Evolutionary conservation across 2,329 filamentous ascomycete genomes (phyloP), one percentile per base, ranked within the genome.

Genomic region (Stemphylium vesicarium): DNA sequence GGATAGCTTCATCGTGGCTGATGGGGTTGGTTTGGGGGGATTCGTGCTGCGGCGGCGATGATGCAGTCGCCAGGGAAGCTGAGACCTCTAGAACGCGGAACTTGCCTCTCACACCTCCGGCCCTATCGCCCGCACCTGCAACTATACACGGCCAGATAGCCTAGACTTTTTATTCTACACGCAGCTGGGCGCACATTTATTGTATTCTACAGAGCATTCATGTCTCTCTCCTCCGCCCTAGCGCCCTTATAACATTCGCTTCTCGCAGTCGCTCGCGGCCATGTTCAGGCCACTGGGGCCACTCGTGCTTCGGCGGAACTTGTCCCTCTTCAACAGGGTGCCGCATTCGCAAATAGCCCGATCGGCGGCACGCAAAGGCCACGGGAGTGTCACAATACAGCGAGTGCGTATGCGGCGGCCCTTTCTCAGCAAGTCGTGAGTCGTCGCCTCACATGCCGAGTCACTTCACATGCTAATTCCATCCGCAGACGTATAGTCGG

Each of bases 1-100:
- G 53, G 74, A 75, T 46, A 78, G 71, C 76, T 77, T 81, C 79
- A 81, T 82, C 57, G 69, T 77, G 72, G 70, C 55, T 53, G 63
- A 57, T 64, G 61, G 64, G 63, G 60, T 51, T 43, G 61, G 31
- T 59, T 50, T 62, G 64, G 44, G 22, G 22, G 20, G 46, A 35
- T 56, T 57, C 33, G 50, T 61, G 61, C 59, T 66, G 64, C 59
- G 45, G 62, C 56, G 50, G 60, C 56, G 53, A 59, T 60, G 66
- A 67, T 66, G 62, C 56, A 55, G 54, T 66, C 66, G 60, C 66
- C 63, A 65, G 64, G 39, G 47, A 48, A 51, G 53, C 63, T 57
- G 56, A 58, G 47, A 53, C 56, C 47, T 24, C 36, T 22, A 49
- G 37, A 43, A 24, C 50, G 42, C 56, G 63, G 56, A 41, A 57